These are phyloP conservation scores for Diddensiella santjacobensis DNA, from an alignment of 805 yeast species.

Conservation along the genomic window DNA sequence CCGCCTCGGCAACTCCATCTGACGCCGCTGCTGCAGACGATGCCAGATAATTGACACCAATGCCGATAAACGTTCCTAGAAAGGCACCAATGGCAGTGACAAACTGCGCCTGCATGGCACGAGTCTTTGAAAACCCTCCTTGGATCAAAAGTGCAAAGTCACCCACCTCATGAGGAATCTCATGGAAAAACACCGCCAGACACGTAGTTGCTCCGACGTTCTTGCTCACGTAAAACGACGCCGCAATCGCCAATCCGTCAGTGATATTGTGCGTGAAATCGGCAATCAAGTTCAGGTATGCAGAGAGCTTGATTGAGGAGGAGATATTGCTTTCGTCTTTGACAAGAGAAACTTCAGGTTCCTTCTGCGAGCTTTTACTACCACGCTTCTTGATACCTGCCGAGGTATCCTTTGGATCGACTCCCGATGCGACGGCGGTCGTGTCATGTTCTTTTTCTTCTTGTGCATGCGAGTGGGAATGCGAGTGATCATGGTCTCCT, in stretches of 20 bases:
- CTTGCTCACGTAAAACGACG: slow-evolving; percentile 60
- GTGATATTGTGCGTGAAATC: slow-evolving; percentile 73
- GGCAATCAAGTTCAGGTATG: slow-evolving; percentile 62
- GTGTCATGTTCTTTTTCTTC: neutral
- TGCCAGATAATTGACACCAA: slow-evolving; percentile 43
- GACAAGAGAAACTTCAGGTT: slow-evolving; percentile 2
- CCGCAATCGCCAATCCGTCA: slow-evolving; percentile 71
- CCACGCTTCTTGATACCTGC: slow-evolving; percentile 25
- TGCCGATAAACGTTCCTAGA: slow-evolving; percentile 63
- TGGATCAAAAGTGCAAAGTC: slow-evolving; percentile 70
- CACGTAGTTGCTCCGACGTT: slow-evolving; percentile 65
- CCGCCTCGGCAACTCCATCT: slow-evolving; percentile 26
- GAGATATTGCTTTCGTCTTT: slow-evolving; percentile 13
- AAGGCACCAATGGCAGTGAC: slow-evolving; percentile 63
- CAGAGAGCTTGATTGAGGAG: slow-evolving; percentile 43
- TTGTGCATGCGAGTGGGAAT: slow-evolving; percentile 37
- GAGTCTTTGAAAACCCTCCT: slow-evolving; percentile 63
- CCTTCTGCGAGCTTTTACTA: slow-evolving; percentile 6
- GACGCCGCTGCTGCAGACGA: slow-evolving; percentile 16
- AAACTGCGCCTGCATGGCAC: slow-evolving; percentile 64
- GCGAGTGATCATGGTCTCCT: slow-evolving; percentile 42
- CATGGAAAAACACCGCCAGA: slow-evolving; percentile 69
- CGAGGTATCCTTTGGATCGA: slow-evolving; percentile 22
- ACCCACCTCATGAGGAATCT: slow-evolving; percentile 78
- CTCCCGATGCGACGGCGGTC: slow-evolving; percentile 13